A percentile compares a stretch with the other conserved stretches of the same genome.
Evolutionary conservation across 176 grass and related monocot species (phyloP).

Genomic region (Aegilops bicornis): DNA sequence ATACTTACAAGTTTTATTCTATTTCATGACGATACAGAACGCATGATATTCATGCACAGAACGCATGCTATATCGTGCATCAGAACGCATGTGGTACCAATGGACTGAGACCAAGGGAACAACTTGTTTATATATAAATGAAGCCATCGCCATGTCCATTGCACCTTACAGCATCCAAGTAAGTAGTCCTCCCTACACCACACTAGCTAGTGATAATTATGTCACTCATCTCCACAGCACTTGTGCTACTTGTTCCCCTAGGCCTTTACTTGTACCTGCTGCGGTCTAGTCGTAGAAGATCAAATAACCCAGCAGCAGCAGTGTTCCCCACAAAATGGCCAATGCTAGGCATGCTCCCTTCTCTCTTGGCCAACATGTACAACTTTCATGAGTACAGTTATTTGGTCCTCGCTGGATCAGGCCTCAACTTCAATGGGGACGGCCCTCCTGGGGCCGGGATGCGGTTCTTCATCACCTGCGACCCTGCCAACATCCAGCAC

Average conservation of each 20-base stretch:
- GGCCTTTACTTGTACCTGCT: not conserved
- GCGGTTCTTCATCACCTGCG: not conserved
- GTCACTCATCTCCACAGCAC: not conserved
- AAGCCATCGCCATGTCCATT: not conserved
- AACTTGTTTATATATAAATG: not conserved
- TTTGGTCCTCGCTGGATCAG: not conserved
- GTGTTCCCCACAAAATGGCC: not conserved
- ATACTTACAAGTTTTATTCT: not conserved
- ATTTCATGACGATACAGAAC: not conserved
- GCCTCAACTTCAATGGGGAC: not conserved
- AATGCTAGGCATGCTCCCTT: not conserved
- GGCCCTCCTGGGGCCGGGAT: not conserved
- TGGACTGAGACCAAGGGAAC: not conserved
- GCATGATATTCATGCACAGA: too few species aligned
- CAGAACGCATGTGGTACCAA: not conserved
- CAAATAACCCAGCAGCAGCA: not conserved
- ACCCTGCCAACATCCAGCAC: not conserved
- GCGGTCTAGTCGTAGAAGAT: not conserved
- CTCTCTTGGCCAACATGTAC: not conserved
- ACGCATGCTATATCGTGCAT: too few species aligned
- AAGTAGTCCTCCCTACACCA: not conserved
- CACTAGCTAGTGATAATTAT: not conserved
- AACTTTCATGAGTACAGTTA: not conserved
- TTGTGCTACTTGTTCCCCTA: not conserved
- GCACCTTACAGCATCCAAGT: not conserved